Percentiles rank a stretch among this genome's conserved stretches.
These are phyloP conservation scores for Schrenkiella parvula DNA, from an alignment of 345 rosid genomes.

Conservation along the genomic window DNA sequence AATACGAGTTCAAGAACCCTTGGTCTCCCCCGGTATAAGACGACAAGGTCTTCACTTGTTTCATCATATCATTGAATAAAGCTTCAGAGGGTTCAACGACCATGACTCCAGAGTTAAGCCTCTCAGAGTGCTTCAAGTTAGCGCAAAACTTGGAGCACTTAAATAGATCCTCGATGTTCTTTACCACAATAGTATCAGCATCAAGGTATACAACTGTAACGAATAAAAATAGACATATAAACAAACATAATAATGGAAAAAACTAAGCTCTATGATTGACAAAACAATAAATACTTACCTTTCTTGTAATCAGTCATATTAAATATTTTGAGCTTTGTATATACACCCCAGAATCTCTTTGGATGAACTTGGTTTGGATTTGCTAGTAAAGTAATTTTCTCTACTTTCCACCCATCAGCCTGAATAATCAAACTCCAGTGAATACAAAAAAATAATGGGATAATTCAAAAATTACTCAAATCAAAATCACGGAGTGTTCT, in stretches of 20 bases:
- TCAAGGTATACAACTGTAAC: constrained; percentile 85
- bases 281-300: constrained; percentile 39
- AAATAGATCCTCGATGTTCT: constrained; percentile 83
- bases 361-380: constrained; percentile 94
- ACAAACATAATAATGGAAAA: not conserved
- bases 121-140: constrained; percentile 92
- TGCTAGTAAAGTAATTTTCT: constrained; percentile 74
- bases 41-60: constrained; percentile 68
- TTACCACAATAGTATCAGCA: constrained; percentile 94
- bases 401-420: constrained; percentile 98
- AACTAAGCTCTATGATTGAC: not conserved
- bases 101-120: constrained; percentile 96
- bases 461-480: not conserved
- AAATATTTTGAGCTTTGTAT: constrained; percentile 89
- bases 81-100: constrained; percentile 89
- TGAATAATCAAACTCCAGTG: constrained; percentile 27
- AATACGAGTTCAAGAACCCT: constrained; percentile 86
- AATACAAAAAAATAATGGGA: not conserved
- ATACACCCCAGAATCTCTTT: constrained; percentile 92
- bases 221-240: not conserved
- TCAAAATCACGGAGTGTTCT: not conserved
- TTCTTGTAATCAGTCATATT: constrained; percentile 83
- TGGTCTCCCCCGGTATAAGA: constrained; percentile 98
- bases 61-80: constrained; percentile 78
- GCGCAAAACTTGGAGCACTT: constrained; percentile 84